These are phyloP conservation scores for Toxicodendron radicans DNA, from an alignment of 345 rosid genomes.

Conservation along the genomic window DNA sequence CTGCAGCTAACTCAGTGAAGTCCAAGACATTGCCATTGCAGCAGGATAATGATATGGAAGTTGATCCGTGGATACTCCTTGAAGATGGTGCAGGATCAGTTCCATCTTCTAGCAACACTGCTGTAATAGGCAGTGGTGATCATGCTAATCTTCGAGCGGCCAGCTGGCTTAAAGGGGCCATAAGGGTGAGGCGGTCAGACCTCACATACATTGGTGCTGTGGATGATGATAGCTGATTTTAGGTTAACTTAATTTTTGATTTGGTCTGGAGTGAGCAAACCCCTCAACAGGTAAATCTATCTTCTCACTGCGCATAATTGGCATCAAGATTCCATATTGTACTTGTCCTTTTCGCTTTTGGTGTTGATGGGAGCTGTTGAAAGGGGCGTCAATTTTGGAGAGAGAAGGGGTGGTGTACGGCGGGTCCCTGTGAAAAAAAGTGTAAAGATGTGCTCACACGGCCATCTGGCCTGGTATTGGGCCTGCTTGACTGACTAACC, in stretches of 20 bases:
- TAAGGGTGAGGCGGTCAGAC: constrained; percentile 84
- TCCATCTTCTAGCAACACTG: constrained; percentile 50
- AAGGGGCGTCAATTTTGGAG: constrained; percentile 22
- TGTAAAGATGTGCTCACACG: constrained; percentile 12
- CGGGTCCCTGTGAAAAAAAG: constrained; percentile 15
- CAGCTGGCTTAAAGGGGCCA: constrained; percentile 93
- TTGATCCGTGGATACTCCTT: constrained; percentile 94
- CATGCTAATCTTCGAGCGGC: constrained; percentile 78
- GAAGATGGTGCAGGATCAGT: constrained; percentile 89
- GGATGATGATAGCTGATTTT: constrained; percentile 85
- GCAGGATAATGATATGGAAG: constrained; percentile 59
- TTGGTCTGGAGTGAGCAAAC: constrained; percentile 27
- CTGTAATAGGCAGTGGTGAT: constrained; percentile 61
- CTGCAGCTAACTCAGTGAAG: constrained; percentile 49
- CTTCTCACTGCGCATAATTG: constrained; percentile 19
- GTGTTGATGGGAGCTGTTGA: constrained; percentile 29
- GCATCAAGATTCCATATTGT: constrained; percentile 23
- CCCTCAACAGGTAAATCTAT: constrained; percentile 33
- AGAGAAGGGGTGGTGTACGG: constrained; percentile 12
- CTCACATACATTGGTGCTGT: constrained; percentile 82
- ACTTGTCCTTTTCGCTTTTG: constrained; percentile 21
- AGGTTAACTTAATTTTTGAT: constrained; percentile 35
- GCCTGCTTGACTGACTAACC: constrained; percentile 35
- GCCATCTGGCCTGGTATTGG: constrained; percentile 13
- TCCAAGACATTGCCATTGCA: constrained; percentile 50